Base-by-base conservation (phyloP, 495 filamentous ascomycete genomes). In the Sordaria brevicollis region DNA sequence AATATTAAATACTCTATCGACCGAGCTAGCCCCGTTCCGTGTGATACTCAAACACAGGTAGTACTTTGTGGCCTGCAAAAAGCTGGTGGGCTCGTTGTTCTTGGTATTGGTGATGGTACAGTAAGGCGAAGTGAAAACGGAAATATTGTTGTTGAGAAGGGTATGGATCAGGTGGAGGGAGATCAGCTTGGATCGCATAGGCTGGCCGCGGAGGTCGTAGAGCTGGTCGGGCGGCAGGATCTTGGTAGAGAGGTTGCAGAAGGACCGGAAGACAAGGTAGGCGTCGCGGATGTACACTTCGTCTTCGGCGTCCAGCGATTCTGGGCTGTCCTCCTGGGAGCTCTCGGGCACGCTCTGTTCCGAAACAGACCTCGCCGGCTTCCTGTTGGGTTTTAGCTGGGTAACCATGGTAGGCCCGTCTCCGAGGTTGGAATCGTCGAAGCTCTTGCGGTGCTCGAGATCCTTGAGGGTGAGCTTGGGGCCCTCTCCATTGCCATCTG, bases 181-280 rank as follows among this genome's bases (percentile, higher is more conserved):
- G 70, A 99, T 88, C 35, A 99, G 82, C 79, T 99, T 99, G 21
- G 94, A 97, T 54, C 96, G 89, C 96, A 99, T 98, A 29, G 93
- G 92, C 71, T 97, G 93, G 5, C 92, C 93, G 67, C 92, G 94
- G 43, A 97, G 82, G 74, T 99, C 96, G 69, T 94, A 91, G 39
- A 97, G 88, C 73, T 98, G 94, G 67, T 99, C 96, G 25, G 92
- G 89, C 10, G 90, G 86, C 29, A 99, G 81, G 43, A 92, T 81
- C 76, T 97, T 99, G 69, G 93, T 97, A 71, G 94, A 97, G 54
- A 99, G 84, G 77, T 97, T 97, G 84, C 96, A 99, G 80, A 99
- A 94, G 9, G 96, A 95, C 29, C 96, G 87, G 83, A 99, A 97
- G 35, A 99, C 93, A 15, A 99, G 83, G 77, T 97, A 99, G 15